These are phyloP conservation scores for Umbelopsis sp. DNA, from an alignment of 371 early-diverging fungal species.

Conservation along the genomic window DNA sequence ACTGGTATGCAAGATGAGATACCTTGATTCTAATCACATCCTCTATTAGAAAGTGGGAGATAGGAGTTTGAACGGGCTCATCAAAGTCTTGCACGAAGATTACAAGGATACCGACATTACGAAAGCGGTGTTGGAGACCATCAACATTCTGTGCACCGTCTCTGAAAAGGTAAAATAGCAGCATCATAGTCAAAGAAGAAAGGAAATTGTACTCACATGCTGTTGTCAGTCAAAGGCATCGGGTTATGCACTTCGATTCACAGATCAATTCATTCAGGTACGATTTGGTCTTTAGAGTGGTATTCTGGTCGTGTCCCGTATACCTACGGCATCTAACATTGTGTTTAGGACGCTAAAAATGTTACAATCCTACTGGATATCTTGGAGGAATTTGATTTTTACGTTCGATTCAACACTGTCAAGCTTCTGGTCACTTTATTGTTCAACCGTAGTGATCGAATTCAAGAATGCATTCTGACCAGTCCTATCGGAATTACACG, in stretches of 20 bases:
- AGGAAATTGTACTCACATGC: not conserved
- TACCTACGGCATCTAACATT: not conserved
- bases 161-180: conserved; percentile 33
- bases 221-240: not conserved
- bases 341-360: conserved; percentile 67
- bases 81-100: conserved; percentile 77
- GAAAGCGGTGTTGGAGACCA: conserved; percentile 84
- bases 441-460: conserved; percentile 61
- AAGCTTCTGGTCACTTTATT: conserved; percentile 81
- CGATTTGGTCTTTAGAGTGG: not conserved
- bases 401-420: conserved; percentile 88
- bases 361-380: conserved; percentile 82
- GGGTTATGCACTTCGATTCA: conserved; percentile 31
- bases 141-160: conserved; percentile 77
- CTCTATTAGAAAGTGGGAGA: conserved; percentile 80
- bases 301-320: not conserved
- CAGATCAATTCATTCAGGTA: conserved; percentile 58
- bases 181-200: not conserved
- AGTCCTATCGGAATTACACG: conserved; percentile 90
- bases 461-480: conserved; percentile 87
- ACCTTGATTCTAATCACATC: not conserved
- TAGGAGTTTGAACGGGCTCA: conserved; percentile 72
- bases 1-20: not conserved
- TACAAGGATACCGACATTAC: conserved; percentile 81
- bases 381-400: conserved; percentile 90